These are phyloP conservation scores for Amoeboaphelidium protococcarum DNA, from an alignment of 371 early-diverging fungal genomes.

Conservation along the genomic window DNA sequence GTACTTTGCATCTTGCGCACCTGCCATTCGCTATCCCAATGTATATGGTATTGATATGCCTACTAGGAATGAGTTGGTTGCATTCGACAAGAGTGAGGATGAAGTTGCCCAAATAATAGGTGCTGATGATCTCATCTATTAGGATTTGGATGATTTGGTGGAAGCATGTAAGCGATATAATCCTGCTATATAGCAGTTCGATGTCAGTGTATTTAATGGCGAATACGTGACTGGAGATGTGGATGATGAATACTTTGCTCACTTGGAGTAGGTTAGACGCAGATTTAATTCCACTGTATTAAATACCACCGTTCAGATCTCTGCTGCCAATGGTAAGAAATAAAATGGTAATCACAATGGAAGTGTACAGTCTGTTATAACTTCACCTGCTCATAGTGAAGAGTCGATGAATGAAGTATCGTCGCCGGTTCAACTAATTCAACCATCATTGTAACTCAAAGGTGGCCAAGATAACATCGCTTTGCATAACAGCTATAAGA, in stretches of 20 bases:
- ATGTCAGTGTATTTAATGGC: constrained; percentile 81
- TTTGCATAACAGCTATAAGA: no score
- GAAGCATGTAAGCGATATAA: constrained; percentile 56
- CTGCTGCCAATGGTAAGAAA: no score
- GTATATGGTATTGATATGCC: constrained; percentile 99
- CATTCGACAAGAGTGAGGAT: constrained; percentile 39
- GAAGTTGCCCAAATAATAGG: constrained; percentile 62
- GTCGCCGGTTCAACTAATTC: no score
- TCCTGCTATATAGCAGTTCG: constrained; percentile 44
- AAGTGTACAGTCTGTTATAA: no score
- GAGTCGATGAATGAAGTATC: no score
- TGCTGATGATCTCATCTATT: constrained; percentile 71
- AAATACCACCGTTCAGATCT: no score
- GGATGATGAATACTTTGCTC: not conserved
- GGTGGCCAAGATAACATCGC: no score
- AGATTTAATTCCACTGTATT: no score
- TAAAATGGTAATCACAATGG: no score
- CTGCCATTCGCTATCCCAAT: constrained; percentile 80
- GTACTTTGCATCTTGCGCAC: constrained; percentile 89
- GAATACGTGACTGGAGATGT: constrained; percentile 45
- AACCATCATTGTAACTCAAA: no score
- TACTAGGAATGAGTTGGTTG: constrained; percentile 68
- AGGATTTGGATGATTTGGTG: constrained; percentile 44
- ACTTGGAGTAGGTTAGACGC: not conserved
- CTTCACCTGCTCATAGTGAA: no score